These are phyloP conservation scores for Gossypium australe DNA, from an alignment of 345 rosid genomes.

Conservation along the genomic window DNA sequence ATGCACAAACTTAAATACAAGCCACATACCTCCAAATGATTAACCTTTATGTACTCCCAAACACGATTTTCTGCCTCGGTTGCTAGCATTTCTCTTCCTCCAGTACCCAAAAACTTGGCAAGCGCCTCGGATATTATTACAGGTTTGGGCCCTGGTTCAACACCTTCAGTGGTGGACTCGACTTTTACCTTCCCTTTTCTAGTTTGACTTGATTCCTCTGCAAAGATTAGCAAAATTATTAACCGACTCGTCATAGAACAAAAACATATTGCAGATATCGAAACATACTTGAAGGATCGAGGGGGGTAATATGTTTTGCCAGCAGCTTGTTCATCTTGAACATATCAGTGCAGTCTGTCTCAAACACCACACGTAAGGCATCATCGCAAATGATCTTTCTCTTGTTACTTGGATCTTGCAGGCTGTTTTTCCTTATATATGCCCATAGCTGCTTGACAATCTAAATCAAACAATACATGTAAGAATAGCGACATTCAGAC, in stretches of 20 bases:
- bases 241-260: neutral
- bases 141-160: slow-evolving; percentile 39
- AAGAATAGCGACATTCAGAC: neutral
- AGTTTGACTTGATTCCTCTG: slow-evolving; percentile 77
- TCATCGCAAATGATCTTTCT: slow-evolving; percentile 95
- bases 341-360: slow-evolving; percentile 98
- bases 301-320: slow-evolving; percentile 80
- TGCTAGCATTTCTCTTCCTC: slow-evolving; percentile 59
- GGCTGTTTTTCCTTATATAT: slow-evolving; percentile 90
- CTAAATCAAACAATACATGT: slow-evolving; percentile 32
- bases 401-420: slow-evolving; percentile 98
- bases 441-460: slow-evolving; percentile 98
- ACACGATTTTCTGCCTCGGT: slow-evolving; percentile 51
- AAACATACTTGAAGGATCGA: slow-evolving; percentile 73
- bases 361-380: slow-evolving; percentile 80
- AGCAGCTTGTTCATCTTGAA: slow-evolving; percentile 96
- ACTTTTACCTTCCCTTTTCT: slow-evolving; percentile 60
- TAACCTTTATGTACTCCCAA: slow-evolving; percentile 72
- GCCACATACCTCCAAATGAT: slow-evolving; percentile 61
- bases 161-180: slow-evolving; percentile 43
- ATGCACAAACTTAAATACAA: neutral
- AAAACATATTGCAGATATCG: neutral
- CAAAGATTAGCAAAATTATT: slow-evolving; percentile 9
- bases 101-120: slow-evolving; percentile 72
- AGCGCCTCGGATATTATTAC: slow-evolving; percentile 67